Evolutionary conservation across 2,329 filamentous ascomycete species (phyloP), one percentile per base, ranked within the genome.

Genomic region (Sarocladium strictum): DNA sequence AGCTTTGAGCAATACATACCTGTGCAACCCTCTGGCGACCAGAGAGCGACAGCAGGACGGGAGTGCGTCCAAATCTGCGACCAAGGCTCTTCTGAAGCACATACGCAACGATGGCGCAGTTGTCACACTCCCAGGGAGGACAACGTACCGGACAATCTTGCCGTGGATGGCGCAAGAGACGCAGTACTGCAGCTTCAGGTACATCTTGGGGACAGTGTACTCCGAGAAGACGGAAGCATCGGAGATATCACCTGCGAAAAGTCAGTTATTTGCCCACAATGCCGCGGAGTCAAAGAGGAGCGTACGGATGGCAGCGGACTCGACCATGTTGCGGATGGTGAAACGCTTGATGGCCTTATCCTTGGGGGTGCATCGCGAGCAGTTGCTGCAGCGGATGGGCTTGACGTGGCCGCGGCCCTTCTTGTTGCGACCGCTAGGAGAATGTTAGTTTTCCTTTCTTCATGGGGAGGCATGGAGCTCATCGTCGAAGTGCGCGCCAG

Each of bases 301-400:
- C 92, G 72, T 92, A 97, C 95, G 94, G 77, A 99, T 97, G 73
- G 94, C 94, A 72, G 95, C 94, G 72, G 92, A 97, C 83, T 99
- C 94, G 67, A 99, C 94, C 94, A 99, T 99, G 89, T 99, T 97
- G 77, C 94, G 89, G 85, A 99, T 84, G 81, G 94, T 99, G 85
- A 99, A 99, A 81, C 94, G 86, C 91, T 99, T 99, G 86, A 99
- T 97, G 67, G 95, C 94, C 90, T 99, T 99, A 74, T 99, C 94
- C 88, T 99, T 99, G 76, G 92, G 92, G 59, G 89, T 95, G 84
- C 87, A 91, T 80, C 87, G 84, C 73, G 80, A 83, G 81, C 81
- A 84, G 80, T 84, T 84, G 76, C 76, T 80, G 80, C 81, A 84
- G 67, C 81, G 89, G 81, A 99, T 96, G 73, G 94, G 95, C 87